These are phyloP conservation scores for Eucalyptus albens DNA, from an alignment of 345 rosid genomes.

Conservation along the genomic window DNA sequence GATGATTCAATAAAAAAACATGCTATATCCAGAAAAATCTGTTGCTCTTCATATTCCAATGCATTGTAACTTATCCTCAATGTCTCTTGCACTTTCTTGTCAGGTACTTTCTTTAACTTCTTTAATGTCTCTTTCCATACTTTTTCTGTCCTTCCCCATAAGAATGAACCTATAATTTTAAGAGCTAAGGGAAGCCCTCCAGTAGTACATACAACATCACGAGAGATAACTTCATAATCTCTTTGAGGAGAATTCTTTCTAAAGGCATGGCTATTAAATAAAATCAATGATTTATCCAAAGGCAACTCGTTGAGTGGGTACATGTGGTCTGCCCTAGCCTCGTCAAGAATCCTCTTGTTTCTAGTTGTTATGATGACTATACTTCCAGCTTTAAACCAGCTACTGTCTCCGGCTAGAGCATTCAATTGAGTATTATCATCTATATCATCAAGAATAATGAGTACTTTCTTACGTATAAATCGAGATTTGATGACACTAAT, in stretches of 20 bases:
- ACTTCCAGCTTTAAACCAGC: too few relatives aligned
- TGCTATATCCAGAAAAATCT: accelerated
- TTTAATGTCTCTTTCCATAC: accelerated
- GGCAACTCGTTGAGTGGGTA: accelerated
- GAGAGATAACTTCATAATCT: too few relatives aligned
- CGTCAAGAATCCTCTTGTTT: accelerated
- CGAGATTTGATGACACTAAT: accelerated
- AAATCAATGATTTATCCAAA: too few relatives aligned
- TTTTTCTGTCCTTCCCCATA: accelerated
- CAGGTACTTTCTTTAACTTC: accelerated
- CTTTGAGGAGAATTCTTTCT: accelerated
- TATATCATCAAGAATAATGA: too few relatives aligned
- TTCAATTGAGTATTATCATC: too few relatives aligned
- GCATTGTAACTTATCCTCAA: accelerated
- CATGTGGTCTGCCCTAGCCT: accelerated
- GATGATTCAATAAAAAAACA: too few relatives aligned
- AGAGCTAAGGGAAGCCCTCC: too few relatives aligned
- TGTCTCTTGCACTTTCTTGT: accelerated
- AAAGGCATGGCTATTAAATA: too few relatives aligned
- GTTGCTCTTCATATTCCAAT: too few relatives aligned
- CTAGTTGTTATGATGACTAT: too few relatives aligned
- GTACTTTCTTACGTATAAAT: accelerated
- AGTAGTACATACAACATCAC: accelerated
- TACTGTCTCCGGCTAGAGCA: accelerated
- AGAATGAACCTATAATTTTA: too few relatives aligned